phyloP scores from a whole-genome alignment of 768 basidiomycete genomes.

The Rhizopogon salebrosus region DNA sequence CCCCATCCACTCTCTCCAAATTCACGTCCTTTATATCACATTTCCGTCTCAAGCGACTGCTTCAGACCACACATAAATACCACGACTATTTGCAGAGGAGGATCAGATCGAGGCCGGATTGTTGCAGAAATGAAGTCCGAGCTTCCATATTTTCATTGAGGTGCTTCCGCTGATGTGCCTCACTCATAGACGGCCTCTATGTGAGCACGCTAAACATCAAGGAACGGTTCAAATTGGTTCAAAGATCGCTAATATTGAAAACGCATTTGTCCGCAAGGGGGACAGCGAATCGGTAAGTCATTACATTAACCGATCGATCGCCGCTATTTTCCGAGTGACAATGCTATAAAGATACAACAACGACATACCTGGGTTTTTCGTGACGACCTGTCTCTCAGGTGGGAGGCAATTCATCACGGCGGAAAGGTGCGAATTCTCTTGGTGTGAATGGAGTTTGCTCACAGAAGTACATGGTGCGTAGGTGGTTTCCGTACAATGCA shows the following conservation, averaged over 20 bases:
- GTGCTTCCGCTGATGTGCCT: not conserved
- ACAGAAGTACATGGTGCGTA: not conserved
- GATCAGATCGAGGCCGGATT: not conserved
- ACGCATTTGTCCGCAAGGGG: not conserved
- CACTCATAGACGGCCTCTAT: not conserved
- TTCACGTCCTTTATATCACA: constrained; percentile 5
- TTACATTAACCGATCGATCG: not conserved
- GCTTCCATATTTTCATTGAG: not conserved
- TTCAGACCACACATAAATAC: not conserved
- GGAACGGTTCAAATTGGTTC: not conserved
- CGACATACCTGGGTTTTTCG: not conserved
- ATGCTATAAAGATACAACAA: not conserved
- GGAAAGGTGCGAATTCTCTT: not conserved
- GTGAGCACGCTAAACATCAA: not conserved
- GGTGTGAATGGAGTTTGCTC: not conserved
- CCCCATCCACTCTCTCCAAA: constrained; percentile 3
- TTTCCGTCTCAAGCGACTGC: constrained; percentile 1
- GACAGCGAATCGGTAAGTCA: not conserved
- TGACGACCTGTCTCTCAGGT: not conserved
- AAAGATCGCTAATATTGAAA: not conserved
- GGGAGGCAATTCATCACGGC: not conserved
- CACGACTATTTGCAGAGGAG: not conserved
- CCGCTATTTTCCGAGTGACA: not conserved
- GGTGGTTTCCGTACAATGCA: not conserved
- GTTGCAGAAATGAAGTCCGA: not conserved